Conservation (phyloP, 495 filamentous ascomycete species). For the Immersiella caudata region DNA sequence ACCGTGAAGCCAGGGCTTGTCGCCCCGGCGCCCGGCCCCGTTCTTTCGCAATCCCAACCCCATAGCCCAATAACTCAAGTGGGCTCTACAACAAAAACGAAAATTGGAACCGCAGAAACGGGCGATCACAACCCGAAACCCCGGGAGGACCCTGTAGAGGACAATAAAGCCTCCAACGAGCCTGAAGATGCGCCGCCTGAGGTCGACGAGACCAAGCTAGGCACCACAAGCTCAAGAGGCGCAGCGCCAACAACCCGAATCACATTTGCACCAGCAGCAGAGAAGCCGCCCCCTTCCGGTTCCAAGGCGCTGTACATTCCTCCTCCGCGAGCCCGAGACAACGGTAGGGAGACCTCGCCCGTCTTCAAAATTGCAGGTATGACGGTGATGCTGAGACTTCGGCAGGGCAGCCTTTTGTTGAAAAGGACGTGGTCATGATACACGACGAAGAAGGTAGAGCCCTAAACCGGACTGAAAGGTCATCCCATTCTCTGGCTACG, state of each 20-base stretch:
- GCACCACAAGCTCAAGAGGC: neutral
- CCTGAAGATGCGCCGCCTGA: neutral
- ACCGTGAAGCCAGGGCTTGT: neutral
- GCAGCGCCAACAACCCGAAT: neutral
- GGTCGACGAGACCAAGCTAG: neutral
- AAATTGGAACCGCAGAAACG: too few species aligned
- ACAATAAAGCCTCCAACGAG: neutral
- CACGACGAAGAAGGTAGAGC: neutral
- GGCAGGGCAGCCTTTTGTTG: slow-evolving; percentile 5
- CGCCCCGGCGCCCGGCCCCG: too few species aligned
- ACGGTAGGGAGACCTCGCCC: neutral
- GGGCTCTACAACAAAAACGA: neutral
- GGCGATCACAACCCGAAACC: neutral
- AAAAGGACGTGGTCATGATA: neutral
- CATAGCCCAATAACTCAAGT: too few species aligned
- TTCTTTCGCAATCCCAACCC: too few species aligned
- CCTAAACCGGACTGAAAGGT: neutral
- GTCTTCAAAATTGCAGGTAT: too few species aligned
- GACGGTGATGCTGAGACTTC: too few species aligned
- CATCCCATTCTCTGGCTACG: too few species aligned
- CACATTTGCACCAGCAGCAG: neutral
- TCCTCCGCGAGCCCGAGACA: neutral
- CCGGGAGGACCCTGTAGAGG: neutral
- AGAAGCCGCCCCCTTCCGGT: neutral
- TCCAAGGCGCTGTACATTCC: slow-evolving; percentile 5